phyloP scores from a whole-genome alignment of 495 filamentous ascomycete species.

The Daldinia caldariorum region DNA sequence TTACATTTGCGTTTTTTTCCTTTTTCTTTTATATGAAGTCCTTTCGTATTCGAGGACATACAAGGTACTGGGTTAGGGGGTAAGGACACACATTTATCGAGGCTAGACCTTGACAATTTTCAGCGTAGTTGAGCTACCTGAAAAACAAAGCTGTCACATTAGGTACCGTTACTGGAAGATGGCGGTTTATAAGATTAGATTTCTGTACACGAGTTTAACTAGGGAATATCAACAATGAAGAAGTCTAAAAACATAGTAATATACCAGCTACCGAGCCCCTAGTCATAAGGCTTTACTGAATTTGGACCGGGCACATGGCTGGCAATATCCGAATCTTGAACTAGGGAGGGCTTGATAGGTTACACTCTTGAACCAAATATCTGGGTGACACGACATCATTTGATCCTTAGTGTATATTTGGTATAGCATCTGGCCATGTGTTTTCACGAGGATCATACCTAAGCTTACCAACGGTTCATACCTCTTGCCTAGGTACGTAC shows the following conservation, averaged over 20 bases:
- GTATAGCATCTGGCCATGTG: neutral
- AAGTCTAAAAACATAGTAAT: neutral
- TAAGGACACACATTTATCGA: neutral
- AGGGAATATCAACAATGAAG: neutral
- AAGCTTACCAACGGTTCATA: neutral
- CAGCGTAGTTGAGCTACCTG: neutral
- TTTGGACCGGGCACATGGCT: neutral
- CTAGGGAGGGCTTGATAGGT: neutral
- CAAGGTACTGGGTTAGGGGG: neutral
- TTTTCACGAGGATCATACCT: neutral
- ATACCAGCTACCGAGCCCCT: neutral
- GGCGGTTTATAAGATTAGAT: neutral
- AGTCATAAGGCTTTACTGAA: neutral
- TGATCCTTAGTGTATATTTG: slow-evolving; percentile 1
- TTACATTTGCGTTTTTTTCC: neutral
- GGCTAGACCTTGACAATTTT: slow-evolving; percentile 4
- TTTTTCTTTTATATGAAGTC: slow-evolving; percentile 4
- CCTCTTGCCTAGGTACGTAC: too few species aligned
- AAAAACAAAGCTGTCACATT: neutral
- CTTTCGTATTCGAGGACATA: neutral
- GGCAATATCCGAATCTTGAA: neutral
- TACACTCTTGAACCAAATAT: neutral
- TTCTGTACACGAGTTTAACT: neutral
- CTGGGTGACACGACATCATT: slow-evolving; percentile 1
- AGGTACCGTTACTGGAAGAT: neutral